Evolutionary conservation across 202 grass and related monocot genomes (phyloP).

Genomic region (Saccharum hybrid): DNA sequence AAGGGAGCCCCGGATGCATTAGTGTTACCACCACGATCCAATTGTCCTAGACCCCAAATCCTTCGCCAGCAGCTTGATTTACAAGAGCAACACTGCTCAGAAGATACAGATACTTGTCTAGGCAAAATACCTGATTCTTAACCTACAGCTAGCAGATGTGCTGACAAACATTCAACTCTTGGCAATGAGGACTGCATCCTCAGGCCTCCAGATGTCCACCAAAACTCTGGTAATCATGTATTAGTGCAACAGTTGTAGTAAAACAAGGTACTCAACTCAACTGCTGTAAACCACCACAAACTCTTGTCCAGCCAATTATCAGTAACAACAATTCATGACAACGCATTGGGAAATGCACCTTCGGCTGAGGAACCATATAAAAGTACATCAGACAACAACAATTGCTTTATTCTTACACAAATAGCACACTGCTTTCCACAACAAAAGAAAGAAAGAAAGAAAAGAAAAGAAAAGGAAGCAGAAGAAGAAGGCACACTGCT

Average conservation of each 20-base stretch:
- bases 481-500: not conserved
- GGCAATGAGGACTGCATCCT: not conserved
- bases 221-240: not conserved
- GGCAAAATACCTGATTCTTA: not conserved
- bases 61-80: not conserved
- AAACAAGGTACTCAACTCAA: not conserved
- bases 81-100: not conserved
- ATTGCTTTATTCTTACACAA: conserved; percentile 9
- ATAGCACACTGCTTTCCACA: not conserved
- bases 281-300: not conserved
- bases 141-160: not conserved
- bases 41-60: not conserved
- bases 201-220: not conserved
- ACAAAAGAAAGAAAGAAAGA: not conserved
- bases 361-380: not conserved
- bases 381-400: not conserved
- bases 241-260: not conserved
- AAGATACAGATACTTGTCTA: not conserved
- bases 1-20: not conserved
- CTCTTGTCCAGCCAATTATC: not conserved
- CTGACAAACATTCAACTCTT: not conserved
- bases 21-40: not conserved
- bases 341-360: not conserved
- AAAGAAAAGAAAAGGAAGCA: not conserved
- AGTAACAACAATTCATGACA: not conserved